Evolutionary conservation across 352 stramenopile species (phyloP), one percentile per base, ranked within the genome.

Genomic region (Phytophthora rubi): DNA sequence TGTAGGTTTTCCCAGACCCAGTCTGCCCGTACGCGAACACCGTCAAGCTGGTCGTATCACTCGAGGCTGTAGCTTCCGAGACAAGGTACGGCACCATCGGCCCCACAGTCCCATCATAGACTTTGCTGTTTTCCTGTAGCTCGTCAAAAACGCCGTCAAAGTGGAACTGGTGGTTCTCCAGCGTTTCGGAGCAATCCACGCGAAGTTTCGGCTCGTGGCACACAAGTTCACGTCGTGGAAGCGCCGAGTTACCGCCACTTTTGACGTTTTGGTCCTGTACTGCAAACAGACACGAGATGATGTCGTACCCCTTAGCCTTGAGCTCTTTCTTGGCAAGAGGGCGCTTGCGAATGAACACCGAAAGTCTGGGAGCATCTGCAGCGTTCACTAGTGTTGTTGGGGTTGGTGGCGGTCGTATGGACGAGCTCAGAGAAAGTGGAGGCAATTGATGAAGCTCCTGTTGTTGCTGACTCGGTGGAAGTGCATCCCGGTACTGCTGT

Each of bases 21-120:
- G 95, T 99, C 83, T 99, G 97, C 7, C 98, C 98, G 81, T 99
- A 99, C 2, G 96, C 97, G 81, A 99, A 99, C 23, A 98, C 91
- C 0, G 96, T 99, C 0, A 97, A 63, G 18, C 64, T 87, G 3
- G 70, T 75, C 1, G 63, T 74, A 44, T 90, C 35, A 23, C 28
- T 42, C 0, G 63, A 72, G 30, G 56, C 10, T 47, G 42, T 69
- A 2, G 49, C 62, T 61, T 64, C 26, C 1, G 56, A 64, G 33
- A 81, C 42, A 30, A 92, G 66, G 54, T 73, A 88, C 3, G 82
- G 82, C 16, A 94, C 58, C 61, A 91, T 74, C 0, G 83, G 83
- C 0, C 82, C 82, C 3, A 93, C 80, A 0, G 84, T 85, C 8
- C 79, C 58, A 4, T 86, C 51, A 73, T 99, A 99, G 15, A 99